Percentiles rank a stretch among this genome's conserved stretches.
These are phyloP conservation scores for Austropuccinia psidii DNA, from an alignment of 1,284 basidiomycete species.

Conservation along the genomic window DNA sequence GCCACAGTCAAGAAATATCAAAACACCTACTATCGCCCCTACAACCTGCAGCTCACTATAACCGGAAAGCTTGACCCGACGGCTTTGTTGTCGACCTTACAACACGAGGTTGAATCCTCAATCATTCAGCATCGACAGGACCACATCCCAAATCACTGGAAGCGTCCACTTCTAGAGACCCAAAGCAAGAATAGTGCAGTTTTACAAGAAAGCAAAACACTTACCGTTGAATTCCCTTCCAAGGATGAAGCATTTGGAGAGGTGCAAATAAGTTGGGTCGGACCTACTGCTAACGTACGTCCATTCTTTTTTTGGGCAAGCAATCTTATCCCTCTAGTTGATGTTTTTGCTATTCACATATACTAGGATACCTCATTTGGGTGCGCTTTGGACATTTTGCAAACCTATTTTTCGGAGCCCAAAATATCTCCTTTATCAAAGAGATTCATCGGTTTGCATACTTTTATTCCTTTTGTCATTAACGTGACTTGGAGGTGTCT, in stretches of 20 bases:
- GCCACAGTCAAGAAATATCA: constrained; percentile 78
- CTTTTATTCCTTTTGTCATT: background rate
- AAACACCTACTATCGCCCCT: constrained; percentile 80
- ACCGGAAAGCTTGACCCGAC: constrained; percentile 57
- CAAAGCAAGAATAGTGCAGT: constrained; percentile 60
- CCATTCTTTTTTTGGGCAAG: constrained; percentile 42
- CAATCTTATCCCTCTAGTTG: too few relatives aligned
- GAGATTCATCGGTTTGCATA: constrained; percentile 21
- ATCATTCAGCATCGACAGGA: constrained; percentile 65
- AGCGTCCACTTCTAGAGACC: constrained; percentile 88
- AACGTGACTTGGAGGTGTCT: background rate
- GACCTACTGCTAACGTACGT: constrained; percentile 66
- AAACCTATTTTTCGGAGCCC: constrained; percentile 46
- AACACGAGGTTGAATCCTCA: constrained; percentile 69
- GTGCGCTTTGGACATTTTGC: background rate
- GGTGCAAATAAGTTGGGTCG: constrained; percentile 68
- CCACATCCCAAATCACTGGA: constrained; percentile 70
- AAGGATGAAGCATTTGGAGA: constrained; percentile 93
- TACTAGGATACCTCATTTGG: background rate
- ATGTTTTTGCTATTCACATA: too few relatives aligned
- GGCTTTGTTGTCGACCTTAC: constrained; percentile 61
- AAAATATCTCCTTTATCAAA: background rate
- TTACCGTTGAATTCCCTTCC: constrained; percentile 85
- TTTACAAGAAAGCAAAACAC: constrained; percentile 56
- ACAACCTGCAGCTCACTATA: constrained; percentile 80